Percentiles rank a stretch among this genome's conserved stretches.
phyloP scores from a whole-genome alignment of 2,329 filamentous ascomycete species.

The Colletotrichum eleusines region DNA sequence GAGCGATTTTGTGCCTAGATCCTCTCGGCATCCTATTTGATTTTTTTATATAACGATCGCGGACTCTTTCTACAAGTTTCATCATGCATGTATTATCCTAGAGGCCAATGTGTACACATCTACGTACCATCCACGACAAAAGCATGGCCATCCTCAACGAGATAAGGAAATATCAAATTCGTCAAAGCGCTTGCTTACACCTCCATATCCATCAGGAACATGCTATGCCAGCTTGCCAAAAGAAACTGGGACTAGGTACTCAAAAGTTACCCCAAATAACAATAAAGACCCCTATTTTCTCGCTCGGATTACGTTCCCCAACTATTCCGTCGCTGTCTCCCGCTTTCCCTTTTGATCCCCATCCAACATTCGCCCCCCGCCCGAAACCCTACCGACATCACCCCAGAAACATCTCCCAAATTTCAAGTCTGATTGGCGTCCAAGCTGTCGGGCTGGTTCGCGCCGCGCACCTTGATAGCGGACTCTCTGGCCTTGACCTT shows the following conservation, averaged over 20 bases:
- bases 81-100: neutral
- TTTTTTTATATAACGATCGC: conserved; percentile 1
- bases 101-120: neutral
- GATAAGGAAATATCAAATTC: conserved; percentile 1
- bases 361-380: neutral
- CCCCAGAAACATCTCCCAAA: too few relatives aligned
- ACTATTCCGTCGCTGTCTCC: neutral
- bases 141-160: conserved; percentile 18
- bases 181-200: neutral
- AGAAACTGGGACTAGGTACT: neutral
- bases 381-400: neutral
- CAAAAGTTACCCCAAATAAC: neutral
- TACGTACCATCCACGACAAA: neutral
- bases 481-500: conserved; percentile 45
- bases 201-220: too few relatives aligned
- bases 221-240: neutral
- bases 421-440: neutral
- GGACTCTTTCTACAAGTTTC: neutral
- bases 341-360: neutral
- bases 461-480: conserved; percentile 44
- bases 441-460: neutral
- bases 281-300: neutral
- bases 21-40: neutral
- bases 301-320: neutral
- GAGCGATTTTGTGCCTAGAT: conserved; percentile 1